Evolutionary conservation across 495 filamentous ascomycete species (phyloP).

Genomic region (Terfezia claveryi): DNA sequence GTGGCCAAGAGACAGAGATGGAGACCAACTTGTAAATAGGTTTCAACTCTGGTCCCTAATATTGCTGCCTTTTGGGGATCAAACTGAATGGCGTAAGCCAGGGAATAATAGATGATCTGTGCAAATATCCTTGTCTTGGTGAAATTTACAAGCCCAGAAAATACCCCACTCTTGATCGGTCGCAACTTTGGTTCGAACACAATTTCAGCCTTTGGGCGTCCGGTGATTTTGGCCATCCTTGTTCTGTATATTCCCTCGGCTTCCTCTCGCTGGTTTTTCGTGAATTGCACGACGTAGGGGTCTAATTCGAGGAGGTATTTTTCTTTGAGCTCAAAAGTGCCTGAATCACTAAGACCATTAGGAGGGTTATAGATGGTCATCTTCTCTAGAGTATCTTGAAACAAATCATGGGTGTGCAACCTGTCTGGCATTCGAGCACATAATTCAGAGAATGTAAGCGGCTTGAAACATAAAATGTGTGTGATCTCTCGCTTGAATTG

Average conservation of each 20-base stretch:
- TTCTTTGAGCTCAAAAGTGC: constrained; percentile 78
- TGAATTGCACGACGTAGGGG: constrained; percentile 86
- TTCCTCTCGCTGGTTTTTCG: constrained; percentile 91
- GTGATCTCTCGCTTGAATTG: constrained; percentile 73
- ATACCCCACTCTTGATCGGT: constrained; percentile 54
- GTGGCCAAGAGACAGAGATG: constrained; percentile 70
- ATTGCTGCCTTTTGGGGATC: constrained; percentile 44
- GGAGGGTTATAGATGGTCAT: constrained; percentile 77
- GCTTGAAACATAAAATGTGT: constrained; percentile 88
- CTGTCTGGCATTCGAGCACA: constrained; percentile 60
- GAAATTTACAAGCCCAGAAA: constrained; percentile 50
- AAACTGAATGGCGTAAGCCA: constrained; percentile 51
- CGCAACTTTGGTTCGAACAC: constrained; percentile 81
- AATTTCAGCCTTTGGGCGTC: constrained; percentile 56
- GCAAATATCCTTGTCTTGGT: constrained; percentile 67
- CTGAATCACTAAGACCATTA: constrained; percentile 75
- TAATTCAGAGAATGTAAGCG: constrained; percentile 80
- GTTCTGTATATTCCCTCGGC: constrained; percentile 70
- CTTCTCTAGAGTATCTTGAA: constrained; percentile 58
- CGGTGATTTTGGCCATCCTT: constrained; percentile 70
- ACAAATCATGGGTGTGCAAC: constrained; percentile 60
- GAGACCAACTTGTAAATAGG: constrained; percentile 73
- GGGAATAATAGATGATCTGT: constrained; percentile 71
- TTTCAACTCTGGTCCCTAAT: constrained; percentile 62
- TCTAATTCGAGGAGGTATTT: constrained; percentile 70